Evolutionary conservation across 306 rosid species (phyloP), one percentile per base, ranked within the genome.

Genomic region (Hylodesmum podocarpum): DNA sequence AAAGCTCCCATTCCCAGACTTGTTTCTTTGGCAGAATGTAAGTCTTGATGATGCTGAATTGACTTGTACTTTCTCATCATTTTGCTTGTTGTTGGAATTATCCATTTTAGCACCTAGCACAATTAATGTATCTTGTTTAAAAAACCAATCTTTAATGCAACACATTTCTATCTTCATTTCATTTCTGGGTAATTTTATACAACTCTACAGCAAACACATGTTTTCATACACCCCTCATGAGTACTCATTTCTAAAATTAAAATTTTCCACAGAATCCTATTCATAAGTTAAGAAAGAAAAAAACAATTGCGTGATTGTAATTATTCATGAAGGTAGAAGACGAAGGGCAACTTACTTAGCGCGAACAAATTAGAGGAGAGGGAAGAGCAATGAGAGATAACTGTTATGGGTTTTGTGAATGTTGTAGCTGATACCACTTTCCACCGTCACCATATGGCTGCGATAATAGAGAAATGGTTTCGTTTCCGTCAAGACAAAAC

Each of bases 1-100:
- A 4, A 84, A 87, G 80, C 93, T 91, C 53, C 90, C 88, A 55
- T 81, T 87, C 84, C 54, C 77, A 47, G 90, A 86, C 80, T 78
- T 87, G 4, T 79, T 81, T 61, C 95, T 73, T 76, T 83, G 85
- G 66, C 96, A 89, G 77, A 83, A 88, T 74, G 89, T 27, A 33
- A 46, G 73, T 18, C 37, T 63, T 73, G 87, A 18, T 39, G 75
- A 18, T 39, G 75, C 58, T 74, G 78, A 33, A 11, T 55, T 55
- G 18, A 40, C 64, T 10, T 73, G 22, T 46, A 29, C 10, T 55
- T 76, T 62, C 78, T 78, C 72, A 64, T 83, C 78, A 28, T 25
- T 28, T 37, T 65, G 72, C 65, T 44, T 24, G 36, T 44, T 61
- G 54, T 71, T 70, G 47, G 84, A 77, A 71, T n/a, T n/a, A n/a